phyloP scores from a whole-genome alignment of 2,329 filamentous ascomycete species.

The Penicillium nordicum region DNA sequence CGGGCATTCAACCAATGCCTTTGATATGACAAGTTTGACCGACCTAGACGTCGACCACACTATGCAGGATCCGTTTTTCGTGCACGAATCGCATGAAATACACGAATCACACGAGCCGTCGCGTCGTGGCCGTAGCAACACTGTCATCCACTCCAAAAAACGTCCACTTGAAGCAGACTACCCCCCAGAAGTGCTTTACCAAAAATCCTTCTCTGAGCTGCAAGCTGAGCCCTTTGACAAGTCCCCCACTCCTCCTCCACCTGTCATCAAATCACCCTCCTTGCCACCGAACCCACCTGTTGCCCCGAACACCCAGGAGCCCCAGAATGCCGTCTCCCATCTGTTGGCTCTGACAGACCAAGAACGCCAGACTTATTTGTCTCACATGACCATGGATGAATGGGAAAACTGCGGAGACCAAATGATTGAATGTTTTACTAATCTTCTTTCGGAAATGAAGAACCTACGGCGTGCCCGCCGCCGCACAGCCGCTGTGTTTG shows the following conservation, averaged over 20 bases:
- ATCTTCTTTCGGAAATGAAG: conserved; percentile 51
- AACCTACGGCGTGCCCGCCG: conserved; percentile 53
- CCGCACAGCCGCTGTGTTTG: conserved; percentile 51
- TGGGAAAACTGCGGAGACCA: conserved; percentile 63
- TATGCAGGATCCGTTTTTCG: conserved; percentile 32
- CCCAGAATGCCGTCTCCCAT: conserved; percentile 38
- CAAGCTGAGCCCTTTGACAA: conserved; percentile 50
- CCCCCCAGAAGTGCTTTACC: conserved; percentile 41
- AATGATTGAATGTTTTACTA: conserved; percentile 55
- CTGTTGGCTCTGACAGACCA: conserved; percentile 35
- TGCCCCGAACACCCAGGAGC: conserved; percentile 13
- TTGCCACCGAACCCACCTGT: conserved; percentile 20
- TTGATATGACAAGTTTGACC: conserved; percentile 34
- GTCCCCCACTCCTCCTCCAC: conserved; percentile 32
- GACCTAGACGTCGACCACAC: conserved; percentile 30
- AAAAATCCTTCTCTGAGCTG: conserved; percentile 49
- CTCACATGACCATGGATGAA: conserved; percentile 50
- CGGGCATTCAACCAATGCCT: conserved; percentile 27
- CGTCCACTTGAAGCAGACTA: conserved; percentile 48
- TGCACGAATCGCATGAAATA: conserved; percentile 13
- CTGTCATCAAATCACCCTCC: conserved; percentile 22
- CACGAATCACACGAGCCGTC: background rate
- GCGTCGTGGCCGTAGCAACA: conserved; percentile 24
- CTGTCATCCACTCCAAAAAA: conserved; percentile 28
- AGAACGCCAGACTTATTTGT: conserved; percentile 51